These are phyloP conservation scores for Lipomyces orientalis DNA, from an alignment of 805 yeast genomes.

Conservation along the genomic window DNA sequence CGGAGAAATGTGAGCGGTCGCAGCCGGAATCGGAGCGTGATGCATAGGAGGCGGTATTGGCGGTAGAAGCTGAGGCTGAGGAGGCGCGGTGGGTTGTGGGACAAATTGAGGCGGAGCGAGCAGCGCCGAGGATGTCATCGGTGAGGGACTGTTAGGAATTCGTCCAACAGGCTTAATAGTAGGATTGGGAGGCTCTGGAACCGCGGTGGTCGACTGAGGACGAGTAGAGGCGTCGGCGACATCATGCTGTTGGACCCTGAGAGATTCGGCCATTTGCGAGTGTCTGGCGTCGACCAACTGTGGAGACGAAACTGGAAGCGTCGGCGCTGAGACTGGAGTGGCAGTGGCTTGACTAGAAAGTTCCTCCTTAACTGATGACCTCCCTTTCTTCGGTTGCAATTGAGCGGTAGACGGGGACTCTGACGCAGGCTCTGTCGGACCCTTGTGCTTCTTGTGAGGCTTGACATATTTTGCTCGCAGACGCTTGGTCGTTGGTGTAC, in stretches of 20 bases:
- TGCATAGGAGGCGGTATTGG: background rate
- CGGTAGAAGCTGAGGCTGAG: background rate
- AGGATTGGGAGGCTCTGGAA: background rate
- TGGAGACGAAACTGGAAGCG: background rate
- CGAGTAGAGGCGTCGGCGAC: background rate
- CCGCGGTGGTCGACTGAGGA: background rate
- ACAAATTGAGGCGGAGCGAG: background rate
- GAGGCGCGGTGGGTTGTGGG: background rate
- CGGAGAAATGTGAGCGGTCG: background rate
- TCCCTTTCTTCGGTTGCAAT: background rate
- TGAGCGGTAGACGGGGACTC: background rate
- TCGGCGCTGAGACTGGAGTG: background rate
- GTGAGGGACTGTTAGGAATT: background rate
- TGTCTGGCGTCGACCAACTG: background rate
- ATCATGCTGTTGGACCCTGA: background rate
- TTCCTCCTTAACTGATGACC: background rate
- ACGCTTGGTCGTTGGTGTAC: background rate
- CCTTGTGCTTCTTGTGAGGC: background rate
- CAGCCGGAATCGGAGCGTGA: background rate
- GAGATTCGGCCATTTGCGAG: background rate
- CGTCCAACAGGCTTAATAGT: background rate
- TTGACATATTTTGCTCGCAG: background rate
- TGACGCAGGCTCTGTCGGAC: background rate
- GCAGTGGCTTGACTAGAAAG: background rate
- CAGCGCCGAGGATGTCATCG: background rate